A percentile compares a stretch with the other conserved stretches of the same genome.
Evolutionary conservation across 106 monocot genomes (phyloP).

Genomic region (Alisma plantagoaquatica): DNA sequence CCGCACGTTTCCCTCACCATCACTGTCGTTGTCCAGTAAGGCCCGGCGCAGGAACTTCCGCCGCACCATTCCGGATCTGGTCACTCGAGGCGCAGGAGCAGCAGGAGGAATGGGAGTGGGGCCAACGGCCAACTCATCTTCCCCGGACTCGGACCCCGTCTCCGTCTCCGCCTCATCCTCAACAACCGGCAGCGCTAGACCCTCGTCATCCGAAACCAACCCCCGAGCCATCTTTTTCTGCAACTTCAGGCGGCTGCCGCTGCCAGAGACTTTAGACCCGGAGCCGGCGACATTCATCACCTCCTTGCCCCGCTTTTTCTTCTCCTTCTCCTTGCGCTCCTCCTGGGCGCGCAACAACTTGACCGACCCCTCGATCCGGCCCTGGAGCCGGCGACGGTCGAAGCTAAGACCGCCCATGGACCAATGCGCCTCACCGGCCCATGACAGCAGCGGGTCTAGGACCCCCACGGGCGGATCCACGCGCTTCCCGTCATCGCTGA

Average conservation of each 20-base stretch:
- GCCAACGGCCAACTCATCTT: background rate
- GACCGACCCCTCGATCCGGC: constrained; percentile 78
- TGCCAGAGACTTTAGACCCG: background rate
- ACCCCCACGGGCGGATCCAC: constrained; percentile 52
- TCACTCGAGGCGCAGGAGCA: background rate
- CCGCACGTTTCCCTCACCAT: too few relatives aligned
- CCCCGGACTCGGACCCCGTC: background rate
- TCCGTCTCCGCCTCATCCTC: background rate
- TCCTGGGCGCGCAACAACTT: constrained; percentile 37
- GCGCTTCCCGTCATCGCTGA: constrained; percentile 28
- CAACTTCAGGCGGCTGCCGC: too few relatives aligned
- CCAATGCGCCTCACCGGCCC: constrained; percentile 89
- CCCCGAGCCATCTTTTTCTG: too few relatives aligned
- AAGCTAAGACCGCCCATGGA: constrained; percentile 81
- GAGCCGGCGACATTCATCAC: background rate
- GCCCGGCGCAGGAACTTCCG: too few relatives aligned
- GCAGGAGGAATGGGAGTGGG: background rate
- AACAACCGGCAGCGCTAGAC: background rate
- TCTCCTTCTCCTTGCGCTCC: constrained; percentile 5
- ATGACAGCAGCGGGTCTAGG: constrained; percentile 51
- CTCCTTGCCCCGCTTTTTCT: background rate
- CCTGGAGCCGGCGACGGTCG: constrained; percentile 61
- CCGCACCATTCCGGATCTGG: too few relatives aligned
- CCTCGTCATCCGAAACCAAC: constrained; percentile 6
- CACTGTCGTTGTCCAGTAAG: too few relatives aligned